Conservation (phyloP, 768 basidiomycete genomes). For the Dioszegia hungarica region DNA sequence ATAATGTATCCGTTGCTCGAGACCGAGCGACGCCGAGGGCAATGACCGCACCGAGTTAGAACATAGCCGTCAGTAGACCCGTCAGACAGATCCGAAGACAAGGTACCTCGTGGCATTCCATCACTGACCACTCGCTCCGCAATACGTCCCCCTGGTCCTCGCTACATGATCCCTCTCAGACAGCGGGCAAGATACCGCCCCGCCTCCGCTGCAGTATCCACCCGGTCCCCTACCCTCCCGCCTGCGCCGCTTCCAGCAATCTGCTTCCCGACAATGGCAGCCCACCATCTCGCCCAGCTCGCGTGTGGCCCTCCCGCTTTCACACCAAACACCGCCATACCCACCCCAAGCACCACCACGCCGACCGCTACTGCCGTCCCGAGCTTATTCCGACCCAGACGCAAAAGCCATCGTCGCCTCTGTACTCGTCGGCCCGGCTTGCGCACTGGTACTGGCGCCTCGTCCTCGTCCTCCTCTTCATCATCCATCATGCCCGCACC, state of each 20-base stretch:
- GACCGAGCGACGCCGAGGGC: no score
- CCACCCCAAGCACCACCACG: slow-evolving; percentile 25
- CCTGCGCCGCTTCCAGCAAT: not conserved
- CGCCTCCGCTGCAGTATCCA: not conserved
- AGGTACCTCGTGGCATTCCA: no score
- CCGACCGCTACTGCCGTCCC: slow-evolving; percentile 25
- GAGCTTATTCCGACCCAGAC: slow-evolving; percentile 13
- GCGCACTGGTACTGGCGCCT: not conserved
- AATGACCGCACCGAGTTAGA: no score
- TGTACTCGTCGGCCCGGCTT: not conserved
- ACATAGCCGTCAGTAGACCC: no score
- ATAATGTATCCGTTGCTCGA: no score
- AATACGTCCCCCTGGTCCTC: no score
- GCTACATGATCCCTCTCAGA: not conserved
- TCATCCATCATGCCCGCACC: slow-evolving; percentile 21
- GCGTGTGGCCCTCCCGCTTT: slow-evolving; percentile 12
- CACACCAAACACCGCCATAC: slow-evolving; percentile 24
- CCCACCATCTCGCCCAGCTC: slow-evolving; percentile 33
- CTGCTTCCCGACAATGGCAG: slow-evolving; percentile 11
- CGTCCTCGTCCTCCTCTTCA: slow-evolving; percentile 23
- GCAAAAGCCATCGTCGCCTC: slow-evolving; percentile 6
- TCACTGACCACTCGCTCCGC: no score
- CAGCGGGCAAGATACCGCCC: not conserved
- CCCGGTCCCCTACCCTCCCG: not conserved
- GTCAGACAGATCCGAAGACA: no score